These are phyloP conservation scores for Pseudofabraea citricarpa DNA, from an alignment of 2,329 filamentous ascomycete species.

Conservation along the genomic window DNA sequence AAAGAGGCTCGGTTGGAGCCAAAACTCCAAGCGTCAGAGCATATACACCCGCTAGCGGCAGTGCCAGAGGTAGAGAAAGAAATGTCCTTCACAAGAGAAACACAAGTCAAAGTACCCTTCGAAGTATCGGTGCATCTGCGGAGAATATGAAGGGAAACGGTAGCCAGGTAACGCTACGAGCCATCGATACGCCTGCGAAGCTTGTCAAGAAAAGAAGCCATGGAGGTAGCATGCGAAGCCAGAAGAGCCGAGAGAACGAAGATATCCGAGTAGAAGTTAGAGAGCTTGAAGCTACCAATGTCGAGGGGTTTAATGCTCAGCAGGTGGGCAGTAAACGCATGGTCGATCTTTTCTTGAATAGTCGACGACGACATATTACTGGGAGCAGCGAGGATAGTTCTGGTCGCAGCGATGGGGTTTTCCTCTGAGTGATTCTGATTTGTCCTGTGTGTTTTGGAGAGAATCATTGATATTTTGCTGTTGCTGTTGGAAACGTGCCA, in stretches of 20 bases:
- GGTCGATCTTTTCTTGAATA: constrained; percentile 50
- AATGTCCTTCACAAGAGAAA: constrained; percentile 21
- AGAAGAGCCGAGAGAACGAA: neutral
- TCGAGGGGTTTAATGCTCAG: constrained; percentile 26
- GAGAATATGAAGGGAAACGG: constrained; percentile 8
- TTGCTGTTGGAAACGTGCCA: too few relatives aligned
- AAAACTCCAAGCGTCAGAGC: constrained; percentile 8
- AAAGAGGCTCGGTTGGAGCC: constrained; percentile 15
- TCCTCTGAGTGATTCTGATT: constrained; percentile 5
- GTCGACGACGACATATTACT: constrained; percentile 37
- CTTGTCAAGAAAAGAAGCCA: constrained; percentile 16
- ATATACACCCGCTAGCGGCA: constrained; percentile 10
- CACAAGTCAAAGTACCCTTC: constrained; percentile 13
- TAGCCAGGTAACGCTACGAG: constrained; percentile 6
- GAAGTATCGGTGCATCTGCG: constrained; percentile 7
- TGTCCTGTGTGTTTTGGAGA: neutral
- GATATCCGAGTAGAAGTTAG: neutral
- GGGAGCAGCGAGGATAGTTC: constrained; percentile 33
- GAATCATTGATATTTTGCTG: neutral
- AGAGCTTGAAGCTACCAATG: constrained; percentile 11
- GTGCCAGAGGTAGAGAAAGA: constrained; percentile 8
- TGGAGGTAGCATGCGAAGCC: constrained; percentile 2
- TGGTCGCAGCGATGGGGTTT: neutral
- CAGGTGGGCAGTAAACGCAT: constrained; percentile 43
- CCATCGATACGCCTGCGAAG: constrained; percentile 21